Evolutionary conservation across 2,329 filamentous ascomycete species (phyloP).

Genomic region (Cladosporium sp.): DNA sequence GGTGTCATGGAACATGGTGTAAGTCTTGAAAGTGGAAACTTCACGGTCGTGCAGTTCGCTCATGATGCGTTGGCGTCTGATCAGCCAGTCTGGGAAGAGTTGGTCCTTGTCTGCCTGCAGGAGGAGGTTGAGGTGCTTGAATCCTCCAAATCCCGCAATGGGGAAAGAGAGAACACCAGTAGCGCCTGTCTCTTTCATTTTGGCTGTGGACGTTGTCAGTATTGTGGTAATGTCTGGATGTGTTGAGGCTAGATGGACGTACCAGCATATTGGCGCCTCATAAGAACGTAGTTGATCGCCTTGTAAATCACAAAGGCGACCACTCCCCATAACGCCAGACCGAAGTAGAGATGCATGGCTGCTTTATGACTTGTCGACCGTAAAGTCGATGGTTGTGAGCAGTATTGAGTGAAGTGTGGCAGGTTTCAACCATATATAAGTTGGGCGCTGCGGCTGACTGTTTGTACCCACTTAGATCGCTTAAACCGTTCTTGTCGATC

Average conservation of each 20-base stretch:
- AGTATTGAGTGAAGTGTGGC: too few relatives aligned
- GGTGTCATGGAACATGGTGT: slow-evolving; percentile 23
- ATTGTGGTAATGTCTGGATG: not conserved
- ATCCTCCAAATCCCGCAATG: slow-evolving; percentile 25
- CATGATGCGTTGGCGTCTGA: slow-evolving; percentile 24
- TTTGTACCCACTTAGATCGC: too few relatives aligned
- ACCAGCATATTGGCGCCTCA: slow-evolving; percentile 7
- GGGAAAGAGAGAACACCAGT: slow-evolving; percentile 22
- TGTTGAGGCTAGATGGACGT: not conserved
- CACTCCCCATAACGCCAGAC: slow-evolving; percentile 21
- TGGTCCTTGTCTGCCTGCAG: slow-evolving; percentile 25
- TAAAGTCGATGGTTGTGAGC: too few relatives aligned
- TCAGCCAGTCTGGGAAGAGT: slow-evolving; percentile 27
- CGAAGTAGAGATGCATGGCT: slow-evolving; percentile 22
- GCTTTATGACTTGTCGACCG: too few relatives aligned
- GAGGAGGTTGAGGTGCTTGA: slow-evolving; percentile 23
- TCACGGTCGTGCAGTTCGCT: slow-evolving; percentile 21
- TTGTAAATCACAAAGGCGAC: slow-evolving; percentile 23
- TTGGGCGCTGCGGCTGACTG: too few relatives aligned
- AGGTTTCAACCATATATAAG: too few relatives aligned
- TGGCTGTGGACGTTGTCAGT: slow-evolving; percentile 17
- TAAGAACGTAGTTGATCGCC: slow-evolving; percentile 16
- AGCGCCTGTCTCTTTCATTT: slow-evolving; percentile 23
- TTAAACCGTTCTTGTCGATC: too few relatives aligned
- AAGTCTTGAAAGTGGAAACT: slow-evolving; percentile 25